phyloP scores from a whole-genome alignment of 2,329 filamentous ascomycete genomes.

The Hyphodiscus sp. region DNA sequence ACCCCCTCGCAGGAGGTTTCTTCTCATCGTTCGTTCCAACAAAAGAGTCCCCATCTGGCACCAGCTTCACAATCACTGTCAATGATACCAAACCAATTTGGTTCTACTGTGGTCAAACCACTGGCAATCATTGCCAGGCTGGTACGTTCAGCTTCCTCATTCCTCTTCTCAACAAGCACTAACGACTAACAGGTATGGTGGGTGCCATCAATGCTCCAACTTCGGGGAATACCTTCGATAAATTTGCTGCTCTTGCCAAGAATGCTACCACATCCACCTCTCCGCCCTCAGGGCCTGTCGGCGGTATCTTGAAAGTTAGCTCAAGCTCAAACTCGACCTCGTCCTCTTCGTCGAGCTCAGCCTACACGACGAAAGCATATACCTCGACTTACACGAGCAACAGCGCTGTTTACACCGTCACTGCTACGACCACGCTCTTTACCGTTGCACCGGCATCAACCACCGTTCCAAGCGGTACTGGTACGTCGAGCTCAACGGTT shows the following conservation, averaged over 20 bases:
- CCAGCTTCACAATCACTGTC: constrained; percentile 34
- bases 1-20: constrained; percentile 34
- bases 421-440: constrained; percentile 3
- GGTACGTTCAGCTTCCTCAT: constrained; percentile 34
- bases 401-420: constrained; percentile 1
- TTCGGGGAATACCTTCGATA: constrained; percentile 33
- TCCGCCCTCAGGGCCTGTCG: constrained; percentile 29
- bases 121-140: constrained; percentile 38
- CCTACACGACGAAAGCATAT: constrained; percentile 1
- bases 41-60: constrained; percentile 26
- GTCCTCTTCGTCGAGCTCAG: not conserved
- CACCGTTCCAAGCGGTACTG: too few species aligned
- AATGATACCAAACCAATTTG: constrained; percentile 36
- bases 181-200: constrained; percentile 13
- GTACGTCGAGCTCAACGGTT: too few species aligned
- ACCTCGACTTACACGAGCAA: not conserved
- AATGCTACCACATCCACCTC: constrained; percentile 31
- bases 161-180: not conserved
- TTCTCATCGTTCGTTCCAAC: constrained; percentile 35
- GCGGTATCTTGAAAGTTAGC: constrained; percentile 29
- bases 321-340: not conserved
- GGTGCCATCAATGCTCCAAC: constrained; percentile 40
- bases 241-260: constrained; percentile 32
- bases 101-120: constrained; percentile 35
- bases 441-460: too few species aligned